Evolutionary conservation across 176 grass and related monocot genomes (phyloP), one percentile per base, ranked within the genome.

Genomic region (Rhynchospora tenuis): DNA sequence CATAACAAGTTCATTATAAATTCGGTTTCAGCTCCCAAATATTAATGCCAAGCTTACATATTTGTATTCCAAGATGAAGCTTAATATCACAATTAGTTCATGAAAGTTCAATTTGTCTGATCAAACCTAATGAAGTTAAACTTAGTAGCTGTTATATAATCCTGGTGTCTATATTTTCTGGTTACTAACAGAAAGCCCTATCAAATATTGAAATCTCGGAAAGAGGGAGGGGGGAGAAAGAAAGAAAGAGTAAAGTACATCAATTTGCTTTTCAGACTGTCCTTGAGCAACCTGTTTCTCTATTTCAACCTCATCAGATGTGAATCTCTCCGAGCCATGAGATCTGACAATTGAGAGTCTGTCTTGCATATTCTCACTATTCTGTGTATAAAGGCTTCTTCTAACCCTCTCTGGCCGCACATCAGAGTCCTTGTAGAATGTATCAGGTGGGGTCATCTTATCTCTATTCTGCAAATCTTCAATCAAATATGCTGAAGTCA

Each of bases 401-500:
- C 80, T 78, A 8, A 85, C 82, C 61, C 64, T 81, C 44, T 88
- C 91, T 59, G 89, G 90, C 17, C 67, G 86, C 91, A 72, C 85
- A 9, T 82, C 33, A 64, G 58, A 64, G 31, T 85, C 83, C 81
- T 86, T 86, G 29, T 86, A 83, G 55, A 46, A 81, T 20, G 77
- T 84, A 83, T 85, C 80, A 45, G 86, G 64, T 44, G 83, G 63
- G 63, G 86, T 91, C 44, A 79, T 93, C 54, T 79, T 86, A 54
- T 90, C 51, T 59, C 63, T 43, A 50, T 83, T 65, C 69, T 64
- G 31, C 1, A 83, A 70, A 83, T 89, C 87, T 78, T 91, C 91
- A 60, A 89, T 87, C 84, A 86, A 90, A 57, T 84, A 91, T 59
- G 86, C 89, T 9, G 91, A 92, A 72, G 84, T 88, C 61, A 88